Conservation (phyloP, 2,329 filamentous ascomycete species). For the Colletotrichum lindemuthianum region DNA sequence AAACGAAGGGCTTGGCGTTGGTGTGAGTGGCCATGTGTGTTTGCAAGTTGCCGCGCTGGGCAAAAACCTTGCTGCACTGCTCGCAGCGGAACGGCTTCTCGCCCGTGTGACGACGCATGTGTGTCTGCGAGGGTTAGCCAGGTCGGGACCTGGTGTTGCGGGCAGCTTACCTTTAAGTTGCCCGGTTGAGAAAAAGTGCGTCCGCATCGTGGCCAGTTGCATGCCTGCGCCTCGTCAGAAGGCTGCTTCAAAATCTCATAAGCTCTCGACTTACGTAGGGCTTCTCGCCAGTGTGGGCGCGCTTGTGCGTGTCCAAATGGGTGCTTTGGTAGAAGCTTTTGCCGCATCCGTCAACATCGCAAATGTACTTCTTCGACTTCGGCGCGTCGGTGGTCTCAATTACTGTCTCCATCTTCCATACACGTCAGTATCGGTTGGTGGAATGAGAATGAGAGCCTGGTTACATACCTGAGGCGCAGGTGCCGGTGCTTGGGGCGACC, state of each 20-base stretch:
- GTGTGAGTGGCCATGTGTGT: slow-evolving; percentile 86
- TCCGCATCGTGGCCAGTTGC: slow-evolving; percentile 77
- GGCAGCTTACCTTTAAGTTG: slow-evolving; percentile 78
- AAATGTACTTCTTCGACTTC: slow-evolving; percentile 72
- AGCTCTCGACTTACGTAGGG: slow-evolving; percentile 76
- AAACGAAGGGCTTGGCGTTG: slow-evolving; percentile 80
- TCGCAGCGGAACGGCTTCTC: slow-evolving; percentile 86
- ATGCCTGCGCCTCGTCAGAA: slow-evolving; percentile 59
- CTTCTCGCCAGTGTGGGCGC: slow-evolving; percentile 89
- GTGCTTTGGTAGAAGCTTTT: slow-evolving; percentile 93
- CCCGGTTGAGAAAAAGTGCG: slow-evolving; percentile 89
- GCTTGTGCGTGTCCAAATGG: slow-evolving; percentile 88
- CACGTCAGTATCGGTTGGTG: not conserved
- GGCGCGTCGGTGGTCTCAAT: slow-evolving; percentile 18
- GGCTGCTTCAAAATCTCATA: not conserved
- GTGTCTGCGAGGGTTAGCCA: slow-evolving; percentile 65
- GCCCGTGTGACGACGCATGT: slow-evolving; percentile 87
- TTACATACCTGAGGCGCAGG: slow-evolving; percentile 11
- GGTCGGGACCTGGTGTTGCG: not conserved
- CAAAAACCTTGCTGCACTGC: slow-evolving; percentile 83
- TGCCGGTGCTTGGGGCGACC: slow-evolving; percentile 8
- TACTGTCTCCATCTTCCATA: not conserved
- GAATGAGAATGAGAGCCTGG: too few species aligned
- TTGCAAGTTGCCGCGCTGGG: slow-evolving; percentile 85
- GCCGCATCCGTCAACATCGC: slow-evolving; percentile 76